Percentiles rank a stretch among this genome's conserved stretches.
These are phyloP conservation scores for Ascosphaera pollenicola DNA, from an alignment of 2,329 filamentous ascomycete genomes.

Conservation along the genomic window DNA sequence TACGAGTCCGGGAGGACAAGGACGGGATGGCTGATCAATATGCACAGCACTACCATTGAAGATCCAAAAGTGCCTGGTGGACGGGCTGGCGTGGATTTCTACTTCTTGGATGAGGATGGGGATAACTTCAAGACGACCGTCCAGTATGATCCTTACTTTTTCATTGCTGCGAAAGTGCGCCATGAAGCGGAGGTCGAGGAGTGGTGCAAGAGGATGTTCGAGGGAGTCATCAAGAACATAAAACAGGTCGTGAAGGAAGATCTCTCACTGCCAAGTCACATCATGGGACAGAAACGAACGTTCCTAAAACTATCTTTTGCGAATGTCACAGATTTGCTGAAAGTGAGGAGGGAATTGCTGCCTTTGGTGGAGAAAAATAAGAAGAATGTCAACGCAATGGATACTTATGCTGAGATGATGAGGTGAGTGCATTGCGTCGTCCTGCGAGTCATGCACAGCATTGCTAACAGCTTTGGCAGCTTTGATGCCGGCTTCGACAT, in stretches of 20 bases:
- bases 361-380: constrained; percentile 92
- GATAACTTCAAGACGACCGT: constrained; percentile 88
- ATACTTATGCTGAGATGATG: constrained; percentile 92
- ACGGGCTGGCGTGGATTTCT: constrained; percentile 80
- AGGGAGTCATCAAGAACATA: constrained; percentile 60
- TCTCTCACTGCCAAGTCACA: constrained; percentile 80
- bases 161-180: constrained; percentile 73
- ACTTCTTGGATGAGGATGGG: constrained; percentile 81
- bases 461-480: constrained; percentile 22
- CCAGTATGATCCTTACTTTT: constrained; percentile 91
- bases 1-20: constrained; percentile 75
- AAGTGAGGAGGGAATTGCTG: constrained; percentile 63
- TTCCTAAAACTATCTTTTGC: constrained; percentile 73
- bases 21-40: constrained; percentile 85
- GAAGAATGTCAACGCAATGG: constrained; percentile 90
- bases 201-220: constrained; percentile 61
- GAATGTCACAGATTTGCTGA: constrained; percentile 69
- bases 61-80: constrained; percentile 69
- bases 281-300: constrained; percentile 71
- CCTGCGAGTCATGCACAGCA: background rate
- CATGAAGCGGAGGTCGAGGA: constrained; percentile 89
- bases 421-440: constrained; percentile 30
- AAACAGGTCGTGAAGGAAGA: constrained; percentile 78
- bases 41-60: constrained; percentile 70
- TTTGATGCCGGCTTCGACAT: constrained; percentile 73